These are phyloP conservation scores for Cryptococcus sp. DNA, from an alignment of 1,284 basidiomycete genomes.

Conservation along the genomic window DNA sequence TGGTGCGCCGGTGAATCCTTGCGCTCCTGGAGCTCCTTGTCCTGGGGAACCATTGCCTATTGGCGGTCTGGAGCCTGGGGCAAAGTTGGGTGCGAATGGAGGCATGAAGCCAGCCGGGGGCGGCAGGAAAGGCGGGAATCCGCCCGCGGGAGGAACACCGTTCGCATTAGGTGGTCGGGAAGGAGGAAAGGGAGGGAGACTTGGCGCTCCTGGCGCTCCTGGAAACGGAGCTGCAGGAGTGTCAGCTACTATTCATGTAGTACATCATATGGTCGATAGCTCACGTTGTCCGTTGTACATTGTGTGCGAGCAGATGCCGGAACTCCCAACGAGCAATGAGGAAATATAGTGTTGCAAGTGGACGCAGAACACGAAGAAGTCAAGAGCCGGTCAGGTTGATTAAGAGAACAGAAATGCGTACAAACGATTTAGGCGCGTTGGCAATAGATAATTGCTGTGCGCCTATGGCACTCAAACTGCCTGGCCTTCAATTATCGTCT, in stretches of 20 bases:
- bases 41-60: slow-evolving; percentile 15
- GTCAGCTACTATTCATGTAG: neutral
- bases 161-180: slow-evolving; percentile 11
- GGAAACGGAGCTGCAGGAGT: slow-evolving; percentile 18
- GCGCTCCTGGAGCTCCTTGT: slow-evolving; percentile 1
- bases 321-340: too few relatives aligned
- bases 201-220: slow-evolving; percentile 14
- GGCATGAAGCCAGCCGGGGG: slow-evolving; percentile 25
- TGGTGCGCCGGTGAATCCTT: neutral
- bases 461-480: too few relatives aligned
- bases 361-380: too few relatives aligned
- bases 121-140: slow-evolving; percentile 26
- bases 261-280: neutral
- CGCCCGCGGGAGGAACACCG: slow-evolving; percentile 13
- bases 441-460: too few relatives aligned
- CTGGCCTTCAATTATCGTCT: too few relatives aligned
- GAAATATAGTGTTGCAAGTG: too few relatives aligned
- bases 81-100: slow-evolving; percentile 36
- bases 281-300: slow-evolving; percentile 29
- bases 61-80: slow-evolving; percentile 24
- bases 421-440: too few relatives aligned
- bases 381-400: too few relatives aligned
- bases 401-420: too few relatives aligned
- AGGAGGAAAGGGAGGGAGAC: slow-evolving; percentile 30
- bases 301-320: neutral